Conservation (phyloP, 768 basidiomycete species). For the Pisolithus orientalis region DNA sequence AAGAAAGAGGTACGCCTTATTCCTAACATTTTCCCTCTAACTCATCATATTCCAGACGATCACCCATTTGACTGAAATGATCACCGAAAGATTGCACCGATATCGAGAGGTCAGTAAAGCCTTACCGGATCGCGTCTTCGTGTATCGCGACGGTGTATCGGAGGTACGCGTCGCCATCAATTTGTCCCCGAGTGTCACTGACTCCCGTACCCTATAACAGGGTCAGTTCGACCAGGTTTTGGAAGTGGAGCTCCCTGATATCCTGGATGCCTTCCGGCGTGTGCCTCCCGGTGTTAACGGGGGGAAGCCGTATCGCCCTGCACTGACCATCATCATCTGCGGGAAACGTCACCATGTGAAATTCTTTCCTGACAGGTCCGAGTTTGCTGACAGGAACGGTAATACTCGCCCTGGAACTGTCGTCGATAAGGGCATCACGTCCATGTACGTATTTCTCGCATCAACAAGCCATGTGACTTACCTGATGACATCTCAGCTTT, state of each 20-base stretch:
- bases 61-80: conserved; percentile 56
- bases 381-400: conserved; percentile 55
- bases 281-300: conserved; percentile 38
- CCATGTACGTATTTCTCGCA: conserved; percentile 38
- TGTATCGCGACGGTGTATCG: conserved; percentile 81
- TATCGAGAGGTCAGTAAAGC: conserved; percentile 50
- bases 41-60: conserved; percentile 51
- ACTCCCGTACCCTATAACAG: conserved; percentile 27
- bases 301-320: conserved; percentile 48
- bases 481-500: conserved; percentile 32
- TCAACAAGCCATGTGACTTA: conserved; percentile 4
- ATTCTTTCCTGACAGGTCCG: conserved; percentile 49
- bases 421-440: conserved; percentile 73
- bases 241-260: conserved; percentile 53
- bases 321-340: conserved; percentile 69
- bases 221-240: conserved; percentile 68
- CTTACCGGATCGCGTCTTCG: conserved; percentile 61
- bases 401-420: conserved; percentile 79
- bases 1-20: conserved; percentile 19
- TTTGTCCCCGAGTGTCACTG: neutral
- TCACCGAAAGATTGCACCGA: conserved; percentile 58
- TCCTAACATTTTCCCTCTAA: neutral
- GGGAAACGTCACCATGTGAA: conserved; percentile 63
- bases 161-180: conserved; percentile 41
- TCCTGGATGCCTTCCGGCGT: conserved; percentile 51